Evolutionary conservation across 805 yeast genomes (phyloP), one percentile per base, ranked within the genome.

Genomic region (Teunomyces barrocoloradensis): DNA sequence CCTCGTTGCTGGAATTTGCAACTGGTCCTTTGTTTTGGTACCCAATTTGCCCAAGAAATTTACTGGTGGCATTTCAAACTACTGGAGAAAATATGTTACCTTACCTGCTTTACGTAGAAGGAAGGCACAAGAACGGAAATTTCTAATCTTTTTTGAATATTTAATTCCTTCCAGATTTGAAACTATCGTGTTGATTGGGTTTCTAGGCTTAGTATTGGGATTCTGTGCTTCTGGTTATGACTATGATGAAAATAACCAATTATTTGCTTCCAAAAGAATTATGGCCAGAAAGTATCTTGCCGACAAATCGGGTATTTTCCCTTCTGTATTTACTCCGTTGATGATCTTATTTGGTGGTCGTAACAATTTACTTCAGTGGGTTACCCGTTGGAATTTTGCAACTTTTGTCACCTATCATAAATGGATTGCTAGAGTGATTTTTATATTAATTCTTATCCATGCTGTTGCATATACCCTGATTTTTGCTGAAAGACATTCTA

Each of bases 281-380:
- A 57, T 60, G 4, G 40, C 53, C 17, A 33, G 43, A 36, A 48
- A 62, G 30, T 74, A 71, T 45, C 50, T 63, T 42, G 81, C 77
- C 32, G 80, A 80, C 54, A 68, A 88, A 55, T 55, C 82, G 1
- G 86, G 82, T 2, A 72, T 82, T 23, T 57, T 80, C 39, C 64
- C 58, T 6, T 61, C 73, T 3, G 69, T 74, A 47, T n/a, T 57
- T 37, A 50, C 56, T 15, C 63, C 63, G 3, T 47, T 45, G 18
- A 43, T 60, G 43, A 44, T 60, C 11, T 47, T 60, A 34, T 58
- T 60, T 44, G 63, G 57, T 12, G 64, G 64, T 5, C 48, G 66
- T 18, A 60, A 61, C 53, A 60, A 61, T 39, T 49, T 53, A 13
- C 33, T 51, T 34, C 54, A 51, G 30, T 51, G 49, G 52, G 4